These are phyloP conservation scores for Hydrangea macrophylla DNA, from an alignment of 148 eudicot genomes.

Conservation along the genomic window DNA sequence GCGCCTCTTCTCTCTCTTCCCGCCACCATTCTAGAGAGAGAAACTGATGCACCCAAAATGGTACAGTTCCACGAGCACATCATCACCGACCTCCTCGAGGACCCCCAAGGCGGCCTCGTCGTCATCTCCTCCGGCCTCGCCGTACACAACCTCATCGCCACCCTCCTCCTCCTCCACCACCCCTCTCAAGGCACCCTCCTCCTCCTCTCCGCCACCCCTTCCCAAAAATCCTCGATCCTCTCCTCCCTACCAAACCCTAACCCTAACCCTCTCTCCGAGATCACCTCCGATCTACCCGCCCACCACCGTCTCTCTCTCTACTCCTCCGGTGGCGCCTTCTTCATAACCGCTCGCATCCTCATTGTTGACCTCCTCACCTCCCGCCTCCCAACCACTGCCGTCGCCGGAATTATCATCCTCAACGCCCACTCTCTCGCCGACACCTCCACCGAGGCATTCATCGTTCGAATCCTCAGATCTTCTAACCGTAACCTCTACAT, in stretches of 20 bases:
- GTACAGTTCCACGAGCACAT: constrained; percentile 79
- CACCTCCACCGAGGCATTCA: constrained; percentile 83
- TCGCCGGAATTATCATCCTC: constrained; percentile 66
- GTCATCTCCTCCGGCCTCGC: constrained; percentile 76
- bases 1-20: background rate
- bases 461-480: constrained; percentile 66
- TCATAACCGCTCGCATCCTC: constrained; percentile 74
- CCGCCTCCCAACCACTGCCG: constrained; percentile 47
- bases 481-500: constrained; percentile 47
- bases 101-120: constrained; percentile 71
- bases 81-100: constrained; percentile 78
- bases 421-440: constrained; percentile 75
- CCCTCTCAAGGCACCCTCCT: constrained; percentile 67
- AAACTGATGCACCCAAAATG: too few relatives aligned
- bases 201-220: constrained; percentile 46
- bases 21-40: background rate
- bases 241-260: constrained; percentile 31
- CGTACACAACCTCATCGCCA: constrained; percentile 62
- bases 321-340: constrained; percentile 52
- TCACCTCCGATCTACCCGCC: constrained; percentile 67
- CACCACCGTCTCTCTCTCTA: constrained; percentile 65
- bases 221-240: constrained; percentile 41
- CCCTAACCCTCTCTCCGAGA: constrained; percentile 41
- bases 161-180: constrained; percentile 65
- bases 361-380: constrained; percentile 80